Evolutionary conservation across 805 yeast genomes (phyloP).

Genomic region (Tetrapisispora fleetii): DNA sequence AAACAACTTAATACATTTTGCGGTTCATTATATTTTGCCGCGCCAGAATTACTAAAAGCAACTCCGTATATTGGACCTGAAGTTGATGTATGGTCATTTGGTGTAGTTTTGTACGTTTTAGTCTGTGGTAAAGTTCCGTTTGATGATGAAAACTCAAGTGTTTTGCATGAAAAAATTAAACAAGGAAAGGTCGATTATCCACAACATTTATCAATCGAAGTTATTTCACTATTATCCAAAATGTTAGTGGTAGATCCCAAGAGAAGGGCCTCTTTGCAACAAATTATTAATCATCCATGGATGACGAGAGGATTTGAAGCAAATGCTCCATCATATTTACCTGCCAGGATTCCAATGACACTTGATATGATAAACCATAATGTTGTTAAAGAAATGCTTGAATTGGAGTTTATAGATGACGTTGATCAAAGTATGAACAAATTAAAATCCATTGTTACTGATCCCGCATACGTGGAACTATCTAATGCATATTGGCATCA

Average conservation of each 20-base stretch:
- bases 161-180: conserved; percentile 87
- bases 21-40: conserved; percentile 96
- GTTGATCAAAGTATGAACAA: conserved; percentile 47
- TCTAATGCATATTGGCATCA: conserved; percentile 24
- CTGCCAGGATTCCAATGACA: conserved; percentile 62
- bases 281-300: conserved; percentile 88
- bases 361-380: conserved; percentile 33
- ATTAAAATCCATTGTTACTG: conserved; percentile 46
- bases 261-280: conserved; percentile 68
- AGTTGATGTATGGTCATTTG: conserved; percentile 97
- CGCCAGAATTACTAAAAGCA: conserved; percentile 91
- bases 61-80: conserved; percentile 93
- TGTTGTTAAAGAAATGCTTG: conserved; percentile 66
- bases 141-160: conserved; percentile 88
- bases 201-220: conserved; percentile 64
- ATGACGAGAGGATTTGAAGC: conserved; percentile 80
- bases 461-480: conserved; percentile 45
- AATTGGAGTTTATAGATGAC: conserved; percentile 65
- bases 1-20: conserved; percentile 83
- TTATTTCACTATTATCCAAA: conserved; percentile 66
- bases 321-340: conserved; percentile 60
- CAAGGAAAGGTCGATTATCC: conserved; percentile 91
- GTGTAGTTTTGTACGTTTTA: conserved; percentile 87
- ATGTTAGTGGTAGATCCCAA: conserved; percentile 89
- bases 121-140: conserved; percentile 98